Evolutionary conservation across 305 asterid genomes (phyloP).

Genomic region (Andrographis paniculata): DNA sequence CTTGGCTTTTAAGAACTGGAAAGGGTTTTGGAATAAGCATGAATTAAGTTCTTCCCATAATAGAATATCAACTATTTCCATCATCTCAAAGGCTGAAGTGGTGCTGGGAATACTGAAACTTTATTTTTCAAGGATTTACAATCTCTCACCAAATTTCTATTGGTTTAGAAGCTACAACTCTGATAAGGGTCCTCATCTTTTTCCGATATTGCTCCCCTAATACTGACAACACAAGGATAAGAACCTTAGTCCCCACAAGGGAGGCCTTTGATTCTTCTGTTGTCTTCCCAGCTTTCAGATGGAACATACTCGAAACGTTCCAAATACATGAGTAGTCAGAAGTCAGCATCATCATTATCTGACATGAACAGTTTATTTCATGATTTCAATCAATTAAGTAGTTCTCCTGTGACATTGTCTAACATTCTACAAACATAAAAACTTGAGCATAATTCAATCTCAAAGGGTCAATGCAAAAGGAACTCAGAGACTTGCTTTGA

Average conservation of each 20-base stretch:
- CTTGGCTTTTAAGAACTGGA: neutral
- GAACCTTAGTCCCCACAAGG: constrained; percentile 8
- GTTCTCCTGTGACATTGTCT: constrained; percentile 5
- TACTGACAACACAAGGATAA: constrained; percentile 11
- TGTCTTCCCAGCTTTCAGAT: constrained; percentile 9
- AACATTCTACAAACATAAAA: neutral
- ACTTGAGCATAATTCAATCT: neutral
- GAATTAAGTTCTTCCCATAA: constrained; percentile 7
- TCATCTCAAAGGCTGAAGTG: constrained; percentile 4
- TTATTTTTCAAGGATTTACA: constrained; percentile 4
- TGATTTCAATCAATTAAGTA: constrained; percentile 10
- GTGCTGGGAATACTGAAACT: constrained; percentile 1
- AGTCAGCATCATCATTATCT: neutral
- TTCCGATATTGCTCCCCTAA: neutral
- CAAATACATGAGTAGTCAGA: constrained; percentile 13
- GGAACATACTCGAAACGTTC: constrained; percentile 1
- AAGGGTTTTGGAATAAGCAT: neutral
- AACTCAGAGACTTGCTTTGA: constrained; percentile 1
- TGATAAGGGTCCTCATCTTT: constrained; percentile 3
- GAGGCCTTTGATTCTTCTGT: constrained; percentile 11
- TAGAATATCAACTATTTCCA: constrained; percentile 9
- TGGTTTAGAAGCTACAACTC: constrained; percentile 5
- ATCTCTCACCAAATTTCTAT: constrained; percentile 2
- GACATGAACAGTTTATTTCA: constrained; percentile 11
- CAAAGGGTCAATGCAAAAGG: neutral